Evolutionary conservation across 805 yeast genomes (phyloP).

Genomic region (Candida stauntonica): DNA sequence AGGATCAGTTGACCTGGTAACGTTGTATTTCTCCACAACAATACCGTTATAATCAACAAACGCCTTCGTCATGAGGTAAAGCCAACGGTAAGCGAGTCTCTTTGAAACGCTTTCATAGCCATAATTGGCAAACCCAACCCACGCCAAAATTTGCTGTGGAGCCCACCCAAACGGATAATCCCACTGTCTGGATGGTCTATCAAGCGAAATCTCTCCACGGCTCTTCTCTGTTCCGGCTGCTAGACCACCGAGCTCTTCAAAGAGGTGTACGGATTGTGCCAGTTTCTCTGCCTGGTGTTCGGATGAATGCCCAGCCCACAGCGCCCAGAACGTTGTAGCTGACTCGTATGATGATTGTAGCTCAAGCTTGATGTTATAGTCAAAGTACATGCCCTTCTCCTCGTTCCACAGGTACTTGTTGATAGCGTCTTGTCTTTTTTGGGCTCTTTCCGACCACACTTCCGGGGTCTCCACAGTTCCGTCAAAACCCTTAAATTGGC

Average conservation of each 20-base stretch:
- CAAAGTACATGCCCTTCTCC: slow-evolving; percentile 71
- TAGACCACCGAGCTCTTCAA: slow-evolving; percentile 87
- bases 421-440: slow-evolving; percentile 47
- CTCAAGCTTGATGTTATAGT: slow-evolving; percentile 63
- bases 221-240: slow-evolving; percentile 77
- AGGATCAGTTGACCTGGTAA: slow-evolving; percentile 75
- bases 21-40: slow-evolving; percentile 93
- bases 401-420: slow-evolving; percentile 82
- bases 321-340: slow-evolving; percentile 88
- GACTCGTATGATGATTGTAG: slow-evolving; percentile 67
- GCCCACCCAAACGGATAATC: slow-evolving; percentile 99
- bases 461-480: slow-evolving; percentile 40
- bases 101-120: slow-evolving; percentile 62
- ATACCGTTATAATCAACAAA: slow-evolving; percentile 92
- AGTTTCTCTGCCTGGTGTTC: slow-evolving; percentile 63
- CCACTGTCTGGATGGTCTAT: slow-evolving; percentile 93
- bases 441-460: slow-evolving; percentile 62
- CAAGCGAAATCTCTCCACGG: slow-evolving; percentile 63
- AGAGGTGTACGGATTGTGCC: slow-evolving; percentile 56
- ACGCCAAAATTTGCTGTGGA: slow-evolving; percentile 92
- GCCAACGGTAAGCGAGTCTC: slow-evolving; percentile 81
- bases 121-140: slow-evolving; percentile 79
- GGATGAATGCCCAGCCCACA: slow-evolving; percentile 77
- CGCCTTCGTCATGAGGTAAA: slow-evolving; percentile 81
- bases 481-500: slow-evolving; percentile 38